Conservation (phyloP, 306 rosid genomes). For the Quercus parvula region DNA sequence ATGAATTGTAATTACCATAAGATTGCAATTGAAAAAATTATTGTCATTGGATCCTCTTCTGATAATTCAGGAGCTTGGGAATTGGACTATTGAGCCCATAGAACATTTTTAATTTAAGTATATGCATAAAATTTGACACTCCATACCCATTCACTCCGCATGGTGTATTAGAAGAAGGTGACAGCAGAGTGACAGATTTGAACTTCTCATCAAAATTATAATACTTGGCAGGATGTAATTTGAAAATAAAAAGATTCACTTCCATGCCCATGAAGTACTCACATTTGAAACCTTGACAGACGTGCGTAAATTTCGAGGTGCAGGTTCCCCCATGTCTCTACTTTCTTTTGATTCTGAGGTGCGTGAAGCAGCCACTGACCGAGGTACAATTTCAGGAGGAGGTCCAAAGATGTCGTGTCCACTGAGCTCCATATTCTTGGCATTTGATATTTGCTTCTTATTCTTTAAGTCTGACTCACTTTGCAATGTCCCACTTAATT, state of each 20-base stretch:
- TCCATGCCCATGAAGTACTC: slow-evolving; percentile 34
- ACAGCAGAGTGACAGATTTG: not conserved
- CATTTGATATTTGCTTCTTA: slow-evolving; percentile 56
- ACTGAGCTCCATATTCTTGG: slow-evolving; percentile 80
- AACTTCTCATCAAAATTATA: slow-evolving; percentile 4
- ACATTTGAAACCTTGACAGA: slow-evolving; percentile 95
- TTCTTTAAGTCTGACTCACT: slow-evolving; percentile 42
- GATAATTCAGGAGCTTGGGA: not conserved
- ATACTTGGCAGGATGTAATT: not conserved
- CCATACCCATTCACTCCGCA: not conserved
- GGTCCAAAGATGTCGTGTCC: slow-evolving; percentile 89
- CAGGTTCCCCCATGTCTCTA: slow-evolving; percentile 47
- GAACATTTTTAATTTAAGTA: not conserved
- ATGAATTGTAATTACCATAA: not conserved
- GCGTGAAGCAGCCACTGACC: slow-evolving; percentile 43
- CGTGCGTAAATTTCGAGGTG: slow-evolving; percentile 48
- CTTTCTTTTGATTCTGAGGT: slow-evolving; percentile 40
- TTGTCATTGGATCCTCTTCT: not conserved
- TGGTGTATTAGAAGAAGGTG: not conserved
- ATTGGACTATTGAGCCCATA: not conserved
- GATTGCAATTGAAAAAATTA: not conserved
- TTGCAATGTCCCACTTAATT: slow-evolving; percentile 70
- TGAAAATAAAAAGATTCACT: not conserved
- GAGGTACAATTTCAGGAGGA: slow-evolving; percentile 61
- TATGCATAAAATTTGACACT: not conserved